Evolutionary conservation across 345 rosid genomes (phyloP).

Genomic region (Rhodomyrtus tomentosa): DNA sequence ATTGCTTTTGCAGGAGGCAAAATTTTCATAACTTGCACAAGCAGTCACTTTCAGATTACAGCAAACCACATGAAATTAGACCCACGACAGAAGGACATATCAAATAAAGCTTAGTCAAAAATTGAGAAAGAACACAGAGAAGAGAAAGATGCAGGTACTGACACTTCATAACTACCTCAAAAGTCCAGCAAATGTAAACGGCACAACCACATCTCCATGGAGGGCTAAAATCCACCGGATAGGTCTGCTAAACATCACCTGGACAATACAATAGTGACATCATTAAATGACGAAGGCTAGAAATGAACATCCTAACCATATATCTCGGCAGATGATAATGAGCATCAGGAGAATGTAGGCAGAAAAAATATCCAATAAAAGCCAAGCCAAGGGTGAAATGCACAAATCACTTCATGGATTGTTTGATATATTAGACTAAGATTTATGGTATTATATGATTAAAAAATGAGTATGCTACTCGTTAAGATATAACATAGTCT

Average conservation of each 20-base stretch:
- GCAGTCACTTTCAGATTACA: background rate
- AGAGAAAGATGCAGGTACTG: background rate
- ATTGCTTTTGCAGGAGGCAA: background rate
- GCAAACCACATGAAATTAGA: background rate
- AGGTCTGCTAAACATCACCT: constrained; percentile 90
- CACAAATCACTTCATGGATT: background rate
- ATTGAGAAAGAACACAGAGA: background rate
- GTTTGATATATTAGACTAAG: background rate
- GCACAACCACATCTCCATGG: constrained; percentile 75
- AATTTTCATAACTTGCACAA: background rate
- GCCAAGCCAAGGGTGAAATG: background rate
- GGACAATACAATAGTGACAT: constrained; percentile 2
- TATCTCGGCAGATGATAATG: background rate
- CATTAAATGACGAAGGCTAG: background rate
- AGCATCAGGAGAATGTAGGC: background rate
- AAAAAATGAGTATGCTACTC: background rate
- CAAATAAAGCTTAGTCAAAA: background rate
- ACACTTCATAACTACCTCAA: constrained; percentile 37
- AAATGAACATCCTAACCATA: background rate
- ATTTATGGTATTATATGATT: background rate
- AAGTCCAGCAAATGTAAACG: constrained; percentile 78
- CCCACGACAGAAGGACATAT: background rate
- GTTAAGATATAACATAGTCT: background rate
- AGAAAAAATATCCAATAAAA: background rate
- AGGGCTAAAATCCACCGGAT: constrained; percentile 93